These are phyloP conservation scores for Pseudogymnoascus sp. DNA, from an alignment of 2,329 filamentous ascomycete species.

Conservation along the genomic window DNA sequence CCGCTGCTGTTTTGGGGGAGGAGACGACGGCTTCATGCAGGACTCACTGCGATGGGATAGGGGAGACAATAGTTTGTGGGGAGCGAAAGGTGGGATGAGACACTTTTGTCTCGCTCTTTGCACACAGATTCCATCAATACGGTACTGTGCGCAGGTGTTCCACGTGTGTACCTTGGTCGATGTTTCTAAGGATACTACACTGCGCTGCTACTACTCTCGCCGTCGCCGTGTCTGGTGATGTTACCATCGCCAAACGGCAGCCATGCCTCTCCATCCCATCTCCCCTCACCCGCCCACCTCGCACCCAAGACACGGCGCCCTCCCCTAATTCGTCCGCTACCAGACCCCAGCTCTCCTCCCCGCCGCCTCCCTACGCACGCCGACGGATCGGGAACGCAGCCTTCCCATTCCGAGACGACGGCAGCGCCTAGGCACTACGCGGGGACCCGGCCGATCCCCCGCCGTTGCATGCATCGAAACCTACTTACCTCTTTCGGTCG, in stretches of 20 bases:
- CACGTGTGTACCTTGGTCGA: not conserved
- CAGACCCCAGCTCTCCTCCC: not conserved
- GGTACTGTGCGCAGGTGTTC: not conserved
- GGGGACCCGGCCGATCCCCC: not conserved
- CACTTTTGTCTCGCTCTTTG: not conserved
- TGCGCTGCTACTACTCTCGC: not conserved
- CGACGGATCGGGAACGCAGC: not conserved
- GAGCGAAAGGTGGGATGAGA: not conserved
- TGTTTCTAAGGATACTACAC: not conserved
- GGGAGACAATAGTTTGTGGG: conserved; percentile 1
- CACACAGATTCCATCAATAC: not conserved
- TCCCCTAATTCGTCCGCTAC: not conserved
- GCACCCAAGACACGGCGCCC: not conserved
- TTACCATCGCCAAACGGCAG: not conserved
- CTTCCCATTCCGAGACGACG: not conserved
- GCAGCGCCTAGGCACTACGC: not conserved
- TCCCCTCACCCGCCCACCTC: not conserved
- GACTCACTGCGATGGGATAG: conserved; percentile 2
- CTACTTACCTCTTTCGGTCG: not conserved
- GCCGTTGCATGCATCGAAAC: not conserved
- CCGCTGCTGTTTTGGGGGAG: not conserved
- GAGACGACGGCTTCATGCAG: not conserved
- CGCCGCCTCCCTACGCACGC: conserved; percentile 2
- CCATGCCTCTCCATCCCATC: not conserved
- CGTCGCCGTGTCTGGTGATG: not conserved